Evolutionary conservation across 106 monocot species (phyloP), one percentile per base, ranked within the genome.

Genomic region (Dendrobium catenatum): DNA sequence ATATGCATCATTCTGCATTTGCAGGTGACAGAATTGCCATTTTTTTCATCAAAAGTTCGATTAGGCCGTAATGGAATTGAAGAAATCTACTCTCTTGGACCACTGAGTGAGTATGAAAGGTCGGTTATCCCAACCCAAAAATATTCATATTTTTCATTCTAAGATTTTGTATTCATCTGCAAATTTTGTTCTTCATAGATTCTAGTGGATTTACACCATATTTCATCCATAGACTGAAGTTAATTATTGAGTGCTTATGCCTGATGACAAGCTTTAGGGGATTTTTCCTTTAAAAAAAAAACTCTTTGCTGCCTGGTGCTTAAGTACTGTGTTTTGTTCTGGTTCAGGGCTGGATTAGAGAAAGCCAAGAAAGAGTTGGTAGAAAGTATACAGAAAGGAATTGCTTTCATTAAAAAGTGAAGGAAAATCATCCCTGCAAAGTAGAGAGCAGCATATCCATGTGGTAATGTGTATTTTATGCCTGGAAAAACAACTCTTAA

Each of bases 291-390:
- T 0, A 37, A 15, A 51, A 13, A 51, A 51, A 13, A 58, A 18
- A 4, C 61, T 37, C 11, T 13, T 22, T 70, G 37, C 70, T 37
- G 13, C 11, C 11, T 64, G 64, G 5, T 64, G 64, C 70, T 70
- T 29, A 31, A 70, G 31, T 33, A 15, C 40, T 43, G 42, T 20
- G 18, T 19, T 74, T 43, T 74, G 37, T 77, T 10, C 68, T 43
- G 75, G 76, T 37, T 49, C 85, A 96, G 93, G 81, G 83, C 86
- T 88, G 96, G 89, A 19, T 56, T 96, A 81, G 93, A 93, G 83
- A 96, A 96, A 85, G 96, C 96, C 15, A 91, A 93, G 86, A 88
- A 88, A 78, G 96, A 96, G 77, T 80, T 96, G 55, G 83, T 86
- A 40, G 86, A 82, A 13, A 92, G 92, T 73, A 92, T 92, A 77